Evolutionary conservation across 129 eudicot genomes (phyloP).

Genomic region (Lonicera japonica): DNA sequence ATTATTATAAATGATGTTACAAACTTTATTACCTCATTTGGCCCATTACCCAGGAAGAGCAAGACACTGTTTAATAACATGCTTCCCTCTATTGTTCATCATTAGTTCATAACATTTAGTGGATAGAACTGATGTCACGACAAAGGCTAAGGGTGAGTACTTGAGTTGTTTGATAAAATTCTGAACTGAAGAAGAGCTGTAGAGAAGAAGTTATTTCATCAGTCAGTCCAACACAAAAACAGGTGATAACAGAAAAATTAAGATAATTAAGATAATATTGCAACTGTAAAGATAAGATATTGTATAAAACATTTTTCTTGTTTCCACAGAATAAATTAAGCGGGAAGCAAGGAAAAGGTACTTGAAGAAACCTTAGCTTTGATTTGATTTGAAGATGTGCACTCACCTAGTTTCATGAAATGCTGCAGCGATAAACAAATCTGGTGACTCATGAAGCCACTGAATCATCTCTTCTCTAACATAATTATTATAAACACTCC

Average conservation of each 20-base stretch:
- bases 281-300: no score
- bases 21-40: constrained; percentile 17
- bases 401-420: neutral
- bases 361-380: neutral
- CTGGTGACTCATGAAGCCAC: neutral
- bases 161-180: constrained; percentile 18
- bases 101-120: constrained; percentile 5
- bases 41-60: neutral
- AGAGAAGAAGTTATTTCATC: no score
- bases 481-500: neutral
- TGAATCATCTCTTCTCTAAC: neutral
- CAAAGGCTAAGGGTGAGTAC: constrained; percentile 10
- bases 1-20: no score
- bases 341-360: no score
- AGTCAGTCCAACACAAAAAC: no score
- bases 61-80: constrained; percentile 18
- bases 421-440: constrained; percentile 3
- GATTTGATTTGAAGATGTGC: neutral
- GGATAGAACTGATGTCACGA: constrained; percentile 12
- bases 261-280: no score
- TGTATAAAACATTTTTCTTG: no score
- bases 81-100: constrained; percentile 11
- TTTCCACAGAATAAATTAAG: no score
- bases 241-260: no score
- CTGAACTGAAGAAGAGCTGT: constrained; percentile 8